A percentile compares a stretch with the other conserved stretches of the same genome.
Evolutionary conservation across 2,329 filamentous ascomycete species (phyloP).

Genomic region (Epichloe coenophiala): DNA sequence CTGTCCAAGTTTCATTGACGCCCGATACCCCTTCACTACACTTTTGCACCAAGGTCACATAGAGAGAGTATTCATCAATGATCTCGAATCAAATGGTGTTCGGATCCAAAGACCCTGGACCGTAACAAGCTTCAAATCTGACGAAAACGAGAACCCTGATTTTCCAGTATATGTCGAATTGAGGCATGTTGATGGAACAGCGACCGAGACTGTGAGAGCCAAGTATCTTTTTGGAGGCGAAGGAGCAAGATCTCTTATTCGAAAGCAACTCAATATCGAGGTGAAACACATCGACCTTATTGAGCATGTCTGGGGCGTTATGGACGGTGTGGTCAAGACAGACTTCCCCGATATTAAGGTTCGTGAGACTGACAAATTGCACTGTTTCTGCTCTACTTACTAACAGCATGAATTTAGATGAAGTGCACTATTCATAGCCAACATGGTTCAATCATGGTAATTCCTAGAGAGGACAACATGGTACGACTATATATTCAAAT

Average conservation of each 20-base stretch:
- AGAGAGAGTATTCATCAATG: constrained; percentile 54
- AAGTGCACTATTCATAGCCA: constrained; percentile 66
- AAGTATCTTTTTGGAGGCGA: constrained; percentile 64
- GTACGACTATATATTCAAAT: constrained; percentile 60
- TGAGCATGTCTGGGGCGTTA: constrained; percentile 62
- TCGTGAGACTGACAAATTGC: constrained; percentile 4
- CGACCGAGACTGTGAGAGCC: constrained; percentile 50
- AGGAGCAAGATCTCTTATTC: constrained; percentile 53
- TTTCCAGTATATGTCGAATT: constrained; percentile 74
- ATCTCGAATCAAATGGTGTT: constrained; percentile 48
- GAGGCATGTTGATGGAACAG: constrained; percentile 60
- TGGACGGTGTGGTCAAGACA: constrained; percentile 59
- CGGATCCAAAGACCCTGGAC: constrained; percentile 52
- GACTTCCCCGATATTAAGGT: constrained; percentile 69
- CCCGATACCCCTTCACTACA: constrained; percentile 57
- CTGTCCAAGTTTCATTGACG: constrained; percentile 72
- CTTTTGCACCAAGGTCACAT: constrained; percentile 60
- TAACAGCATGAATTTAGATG: constrained; percentile 30
- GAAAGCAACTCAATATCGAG: constrained; percentile 52
- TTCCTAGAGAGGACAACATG: constrained; percentile 56
- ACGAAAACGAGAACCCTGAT: constrained; percentile 39
- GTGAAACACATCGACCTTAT: constrained; percentile 60
- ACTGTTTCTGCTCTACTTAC: constrained; percentile 17
- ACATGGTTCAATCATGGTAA: constrained; percentile 66
- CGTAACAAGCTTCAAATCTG: constrained; percentile 45